Evolutionary conservation across 495 filamentous ascomycete species (phyloP).

Genomic region (Xeromyces bisporus): DNA sequence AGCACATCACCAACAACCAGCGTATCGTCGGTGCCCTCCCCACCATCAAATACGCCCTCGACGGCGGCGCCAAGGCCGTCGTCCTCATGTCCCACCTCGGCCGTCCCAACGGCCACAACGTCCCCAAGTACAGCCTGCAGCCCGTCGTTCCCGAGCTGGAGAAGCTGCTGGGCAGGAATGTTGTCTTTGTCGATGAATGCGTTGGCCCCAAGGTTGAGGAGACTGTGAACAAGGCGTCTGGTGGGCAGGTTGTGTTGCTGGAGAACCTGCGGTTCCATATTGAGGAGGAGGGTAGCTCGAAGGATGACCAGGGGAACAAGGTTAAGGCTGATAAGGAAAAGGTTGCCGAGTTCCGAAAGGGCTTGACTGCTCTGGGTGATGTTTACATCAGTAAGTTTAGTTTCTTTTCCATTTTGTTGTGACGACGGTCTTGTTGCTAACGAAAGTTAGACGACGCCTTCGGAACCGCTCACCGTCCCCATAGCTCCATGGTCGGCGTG

Average conservation of each 20-base stretch:
- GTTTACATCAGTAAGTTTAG: constrained; percentile 77
- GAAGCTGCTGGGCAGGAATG: constrained; percentile 65
- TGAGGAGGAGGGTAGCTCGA: constrained; percentile 91
- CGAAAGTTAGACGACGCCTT: constrained; percentile 96
- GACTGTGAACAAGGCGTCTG: constrained; percentile 64
- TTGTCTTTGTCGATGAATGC: constrained; percentile 80
- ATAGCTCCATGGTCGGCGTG: constrained; percentile 97
- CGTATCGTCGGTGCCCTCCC: constrained; percentile 94
- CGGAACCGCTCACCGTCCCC: constrained; percentile 91
- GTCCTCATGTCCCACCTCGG: constrained; percentile 98
- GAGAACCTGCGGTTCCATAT: constrained; percentile 97
- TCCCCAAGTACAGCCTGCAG: constrained; percentile 86
- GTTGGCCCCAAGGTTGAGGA: constrained; percentile 83
- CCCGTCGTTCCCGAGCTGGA: constrained; percentile 83
- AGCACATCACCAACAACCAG: constrained; percentile 94
- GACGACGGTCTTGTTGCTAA: too few species aligned
- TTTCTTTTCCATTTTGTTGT: neutral
- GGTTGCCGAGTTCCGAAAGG: constrained; percentile 87
- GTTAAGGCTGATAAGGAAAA: constrained; percentile 88
- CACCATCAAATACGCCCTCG: constrained; percentile 95
- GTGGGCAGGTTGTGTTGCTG: constrained; percentile 74
- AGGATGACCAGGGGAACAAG: constrained; percentile 89
- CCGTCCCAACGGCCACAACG: constrained; percentile 76
- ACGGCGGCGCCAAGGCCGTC: constrained; percentile 86
- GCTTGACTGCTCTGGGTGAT: constrained; percentile 84